phyloP scores from a whole-genome alignment of 2,329 filamentous ascomycete species.

The Claviceps africana region DNA sequence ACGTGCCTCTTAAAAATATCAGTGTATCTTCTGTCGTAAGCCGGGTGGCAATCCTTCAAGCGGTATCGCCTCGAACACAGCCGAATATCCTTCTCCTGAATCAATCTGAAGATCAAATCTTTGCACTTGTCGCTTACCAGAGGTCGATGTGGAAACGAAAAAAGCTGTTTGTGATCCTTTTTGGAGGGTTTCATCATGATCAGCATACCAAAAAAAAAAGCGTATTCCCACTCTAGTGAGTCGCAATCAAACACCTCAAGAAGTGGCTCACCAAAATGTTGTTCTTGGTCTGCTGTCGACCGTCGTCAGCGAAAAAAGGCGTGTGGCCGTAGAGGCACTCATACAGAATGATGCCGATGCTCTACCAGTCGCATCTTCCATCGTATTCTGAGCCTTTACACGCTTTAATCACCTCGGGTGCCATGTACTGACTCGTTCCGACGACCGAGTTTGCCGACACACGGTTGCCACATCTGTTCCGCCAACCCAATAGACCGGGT shows the following conservation, averaged over 20 bases:
- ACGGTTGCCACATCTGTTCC: conserved; percentile 54
- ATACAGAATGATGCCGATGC: conserved; percentile 83
- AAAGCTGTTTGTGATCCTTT: conserved; percentile 55
- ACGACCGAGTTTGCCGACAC: conserved; percentile 73
- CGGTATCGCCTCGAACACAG: conserved; percentile 66
- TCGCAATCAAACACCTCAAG: no score
- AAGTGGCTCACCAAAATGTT: conserved; percentile 55
- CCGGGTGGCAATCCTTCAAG: conserved; percentile 39
- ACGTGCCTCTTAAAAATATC: conserved; percentile 45
- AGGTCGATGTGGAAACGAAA: conserved; percentile 56
- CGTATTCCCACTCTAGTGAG: no score
- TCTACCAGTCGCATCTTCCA: conserved; percentile 94
- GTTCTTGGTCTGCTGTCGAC: conserved; percentile 66
- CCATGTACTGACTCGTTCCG: conserved; percentile 97
- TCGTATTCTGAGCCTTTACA: conserved; percentile 46
- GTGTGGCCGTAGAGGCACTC: conserved; percentile 90
- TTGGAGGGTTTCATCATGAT: not conserved
- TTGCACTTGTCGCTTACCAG: conserved; percentile 57
- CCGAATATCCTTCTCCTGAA: conserved; percentile 61
- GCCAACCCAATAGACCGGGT: conserved; percentile 47
- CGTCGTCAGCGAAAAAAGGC: conserved; percentile 71
- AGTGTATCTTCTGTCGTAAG: conserved; percentile 9
- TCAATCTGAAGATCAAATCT: conserved; percentile 58
- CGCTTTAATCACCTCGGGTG: conserved; percentile 71
- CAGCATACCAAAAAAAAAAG: no score